Evolutionary conservation across 805 yeast species (phyloP), one percentile per base, ranked within the genome.

Genomic region (Sungouiella blattae): DNA sequence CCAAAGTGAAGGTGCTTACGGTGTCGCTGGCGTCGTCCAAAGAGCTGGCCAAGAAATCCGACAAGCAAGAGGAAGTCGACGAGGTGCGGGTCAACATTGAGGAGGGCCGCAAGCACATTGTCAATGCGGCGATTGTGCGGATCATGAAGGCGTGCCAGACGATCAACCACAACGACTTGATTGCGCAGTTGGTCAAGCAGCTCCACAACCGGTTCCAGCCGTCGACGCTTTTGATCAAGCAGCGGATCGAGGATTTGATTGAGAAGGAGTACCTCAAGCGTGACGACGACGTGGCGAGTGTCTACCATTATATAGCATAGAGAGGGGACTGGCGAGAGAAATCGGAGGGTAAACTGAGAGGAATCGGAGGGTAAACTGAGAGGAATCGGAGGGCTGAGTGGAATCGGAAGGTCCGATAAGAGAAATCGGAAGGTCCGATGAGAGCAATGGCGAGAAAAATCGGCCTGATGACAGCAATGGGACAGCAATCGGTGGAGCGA

Each of bases 101-200:
- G 26, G 81, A 75, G 46, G 78, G 87, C 4, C 69, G 95, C 38
- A 70, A 77, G 39, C 69, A 71, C 36, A 85, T 81, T 50, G 66
- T 83, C 2, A 93, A 86, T 53, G 95, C 96, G 1, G 93, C 94
- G 0, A 74, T 88, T 37, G 95, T 88, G 4, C 70, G 96, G 33
- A 77, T 82, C n/a, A 80, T 88, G 91, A 88, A 88, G 60, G 72
- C 86, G 1, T 65, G 88, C 22, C 81, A 78, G 46, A 59, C 69
- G 1, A 47, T 82, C 36, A 65, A 57, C 17, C 91, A 84, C 53
- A 78, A 77, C 46, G 81, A 80, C 26, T 65, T 88, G 35, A 64
- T 85, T n/a, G 73, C 70, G 22, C 88, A 81, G 47, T 76, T 80
- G 4, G 69, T 81, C 15, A 71, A 72, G 32, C 83, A 77, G 42